A percentile compares a stretch with the other conserved stretches of the same genome.
Conservation (phyloP, 2,329 filamentous ascomycete species). For the Basipetospora sp. region DNA sequence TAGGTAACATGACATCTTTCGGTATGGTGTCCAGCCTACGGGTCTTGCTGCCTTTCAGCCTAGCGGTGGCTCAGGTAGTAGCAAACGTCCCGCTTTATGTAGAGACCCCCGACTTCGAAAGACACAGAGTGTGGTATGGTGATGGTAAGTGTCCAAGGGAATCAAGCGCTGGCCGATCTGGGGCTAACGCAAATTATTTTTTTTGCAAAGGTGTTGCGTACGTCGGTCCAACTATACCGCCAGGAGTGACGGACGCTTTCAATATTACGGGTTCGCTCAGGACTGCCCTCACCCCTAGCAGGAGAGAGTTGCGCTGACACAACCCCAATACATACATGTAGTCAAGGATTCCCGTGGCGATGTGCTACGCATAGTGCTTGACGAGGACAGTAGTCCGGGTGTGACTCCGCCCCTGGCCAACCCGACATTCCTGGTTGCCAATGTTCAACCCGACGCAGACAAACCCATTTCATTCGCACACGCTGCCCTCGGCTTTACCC, state of each 20-base stretch:
- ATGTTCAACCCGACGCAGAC: slow-evolving; percentile 7
- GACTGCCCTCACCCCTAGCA: not conserved
- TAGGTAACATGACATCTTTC: too few species aligned
- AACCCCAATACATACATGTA: not conserved
- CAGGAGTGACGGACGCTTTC: not conserved
- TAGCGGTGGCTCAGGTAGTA: too few species aligned
- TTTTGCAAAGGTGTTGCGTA: slow-evolving; percentile 2
- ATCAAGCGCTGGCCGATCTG: too few species aligned
- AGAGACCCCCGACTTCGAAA: not conserved
- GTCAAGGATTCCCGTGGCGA: not conserved
- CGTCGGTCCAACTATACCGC: not conserved
- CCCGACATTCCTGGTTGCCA: slow-evolving; percentile 11
- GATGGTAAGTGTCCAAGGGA: not conserved
- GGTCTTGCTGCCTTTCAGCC: too few species aligned
- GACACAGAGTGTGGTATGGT: not conserved
- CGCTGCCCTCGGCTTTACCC: slow-evolving; percentile 8
- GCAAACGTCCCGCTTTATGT: too few species aligned
- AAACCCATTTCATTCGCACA: slow-evolving; percentile 8
- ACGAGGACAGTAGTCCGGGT: not conserved
- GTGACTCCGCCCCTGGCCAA: slow-evolving; percentile 3
- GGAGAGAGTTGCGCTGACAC: not conserved
- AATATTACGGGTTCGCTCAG: slow-evolving; percentile 1
- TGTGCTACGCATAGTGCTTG: slow-evolving; percentile 9
- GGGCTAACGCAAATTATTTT: not conserved
- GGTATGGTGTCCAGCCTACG: too few species aligned